Evolutionary conservation across 2,329 filamentous ascomycete genomes (phyloP).

Genomic region (Claviceps capensis): DNA sequence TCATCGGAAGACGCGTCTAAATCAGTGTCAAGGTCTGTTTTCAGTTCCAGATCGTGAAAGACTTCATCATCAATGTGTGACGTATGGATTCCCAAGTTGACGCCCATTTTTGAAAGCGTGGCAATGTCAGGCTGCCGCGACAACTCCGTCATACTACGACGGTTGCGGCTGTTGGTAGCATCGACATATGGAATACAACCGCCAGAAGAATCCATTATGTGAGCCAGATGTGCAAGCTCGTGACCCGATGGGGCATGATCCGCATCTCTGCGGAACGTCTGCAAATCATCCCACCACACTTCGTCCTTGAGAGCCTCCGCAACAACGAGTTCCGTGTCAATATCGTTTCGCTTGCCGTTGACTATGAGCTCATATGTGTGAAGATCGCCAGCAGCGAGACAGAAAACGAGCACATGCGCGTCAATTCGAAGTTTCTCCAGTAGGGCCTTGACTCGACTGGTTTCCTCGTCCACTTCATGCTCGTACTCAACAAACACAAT

Average conservation of each 20-base stretch:
- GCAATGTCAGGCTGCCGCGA: conserved; percentile 45
- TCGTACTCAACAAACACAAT: conserved; percentile 86
- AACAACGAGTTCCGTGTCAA: conserved; percentile 45
- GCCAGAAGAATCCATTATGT: conserved; percentile 29
- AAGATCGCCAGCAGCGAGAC: conserved; percentile 60
- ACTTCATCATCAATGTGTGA: conserved; percentile 54
- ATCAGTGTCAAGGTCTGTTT: conserved; percentile 19
- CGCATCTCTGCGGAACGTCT: conserved; percentile 33
- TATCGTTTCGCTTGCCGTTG: conserved; percentile 47
- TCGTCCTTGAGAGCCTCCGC: conserved; percentile 55
- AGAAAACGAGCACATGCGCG: conserved; percentile 67
- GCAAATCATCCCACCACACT: conserved; percentile 72
- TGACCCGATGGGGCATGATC: conserved; percentile 26
- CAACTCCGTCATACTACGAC: conserved; percentile 43
- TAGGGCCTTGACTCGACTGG: conserved; percentile 54
- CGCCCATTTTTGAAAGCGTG: conserved; percentile 39
- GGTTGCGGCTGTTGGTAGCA: conserved; percentile 15
- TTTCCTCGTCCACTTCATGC: conserved; percentile 67
- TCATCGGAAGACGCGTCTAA: conserved; percentile 17
- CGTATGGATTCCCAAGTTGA: conserved; percentile 62
- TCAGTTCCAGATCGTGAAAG: conserved; percentile 27
- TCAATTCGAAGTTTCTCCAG: conserved; percentile 73
- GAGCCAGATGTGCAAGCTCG: conserved; percentile 28
- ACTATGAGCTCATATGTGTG: conserved; percentile 66
- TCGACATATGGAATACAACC: conserved; percentile 30